Conservation (phyloP, 192 early-diverging fungal genomes). For the Glomus cerebriforme region DNA sequence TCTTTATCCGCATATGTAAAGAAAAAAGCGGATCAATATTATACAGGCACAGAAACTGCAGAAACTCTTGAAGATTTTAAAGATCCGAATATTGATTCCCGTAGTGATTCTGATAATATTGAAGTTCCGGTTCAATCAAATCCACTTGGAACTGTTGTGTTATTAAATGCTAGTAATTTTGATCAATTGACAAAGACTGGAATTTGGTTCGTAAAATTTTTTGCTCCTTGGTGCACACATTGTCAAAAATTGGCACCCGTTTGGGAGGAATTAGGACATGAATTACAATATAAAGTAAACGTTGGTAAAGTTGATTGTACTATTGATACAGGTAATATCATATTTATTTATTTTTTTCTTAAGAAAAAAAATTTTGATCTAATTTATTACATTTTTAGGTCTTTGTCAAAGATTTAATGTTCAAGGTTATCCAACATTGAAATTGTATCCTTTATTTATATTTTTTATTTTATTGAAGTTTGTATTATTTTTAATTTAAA, state of each 20-base stretch:
- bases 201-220: conserved; percentile 88
- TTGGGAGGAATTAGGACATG: conserved; percentile 70
- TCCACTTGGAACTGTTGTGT: conserved; percentile 54
- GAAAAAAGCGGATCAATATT: conserved; percentile 35
- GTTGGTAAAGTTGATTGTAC: conserved; percentile 88
- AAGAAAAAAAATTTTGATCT: background rate
- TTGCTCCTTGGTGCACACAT: conserved; percentile 88
- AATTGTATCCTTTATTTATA: conserved; percentile 50
- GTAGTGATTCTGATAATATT: conserved; percentile 15
- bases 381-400: background rate
- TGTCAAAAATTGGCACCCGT: conserved; percentile 83
- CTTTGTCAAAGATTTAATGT: conserved; percentile 70
- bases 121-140: conserved; percentile 45
- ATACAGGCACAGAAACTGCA: background rate
- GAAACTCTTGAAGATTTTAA: background rate
- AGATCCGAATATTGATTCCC: background rate
- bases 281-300: conserved; percentile 70
- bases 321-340: conserved; percentile 41
- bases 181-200: conserved; percentile 52
- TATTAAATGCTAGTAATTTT: conserved; percentile 58
- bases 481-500: background rate
- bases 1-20: conserved; percentile 34
- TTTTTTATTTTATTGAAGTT: background rate
- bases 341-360: background rate
- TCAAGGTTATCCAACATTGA: conserved; percentile 86